A percentile compares a stretch with the other conserved stretches of the same genome.
Conservation (phyloP, 768 basidiomycete genomes). For the Chalciporus chontae region DNA sequence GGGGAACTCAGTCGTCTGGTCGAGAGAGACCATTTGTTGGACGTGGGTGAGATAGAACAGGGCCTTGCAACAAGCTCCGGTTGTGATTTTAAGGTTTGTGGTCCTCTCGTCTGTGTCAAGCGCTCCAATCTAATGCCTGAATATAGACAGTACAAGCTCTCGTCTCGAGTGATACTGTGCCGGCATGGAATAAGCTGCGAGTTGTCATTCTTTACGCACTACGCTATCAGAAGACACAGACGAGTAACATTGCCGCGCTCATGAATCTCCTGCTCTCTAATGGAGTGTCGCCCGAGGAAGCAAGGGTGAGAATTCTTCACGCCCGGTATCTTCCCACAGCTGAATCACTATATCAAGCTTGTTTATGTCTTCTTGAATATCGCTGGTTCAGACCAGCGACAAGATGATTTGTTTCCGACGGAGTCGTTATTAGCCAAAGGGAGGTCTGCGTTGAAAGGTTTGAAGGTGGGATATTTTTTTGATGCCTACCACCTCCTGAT, state of each 20-base stretch:
- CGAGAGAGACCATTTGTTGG: slow-evolving; percentile 78
- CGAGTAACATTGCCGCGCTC: slow-evolving; percentile 74
- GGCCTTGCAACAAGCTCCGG: slow-evolving; percentile 91
- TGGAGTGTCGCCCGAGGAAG: slow-evolving; percentile 74
- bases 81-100: slow-evolving; percentile 76
- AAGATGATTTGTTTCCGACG: slow-evolving; percentile 95
- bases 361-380: slow-evolving; percentile 92
- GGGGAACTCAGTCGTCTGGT: slow-evolving; percentile 94
- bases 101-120: not conserved
- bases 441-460: slow-evolving; percentile 89
- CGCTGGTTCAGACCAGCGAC: slow-evolving; percentile 92
- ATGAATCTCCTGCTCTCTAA: slow-evolving; percentile 74
- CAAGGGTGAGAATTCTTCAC: slow-evolving; percentile 42
- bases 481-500: slow-evolving; percentile 2
- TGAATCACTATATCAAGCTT: slow-evolving; percentile 47
- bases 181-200: slow-evolving; percentile 81
- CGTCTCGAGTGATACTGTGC: slow-evolving; percentile 61
- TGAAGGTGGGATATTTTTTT: slow-evolving; percentile 60
- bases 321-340: not conserved
- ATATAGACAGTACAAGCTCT: slow-evolving; percentile 77
- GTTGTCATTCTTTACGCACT: slow-evolving; percentile 90
- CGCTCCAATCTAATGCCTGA: not conserved
- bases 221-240: slow-evolving; percentile 88
- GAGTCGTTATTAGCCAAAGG: slow-evolving; percentile 94
- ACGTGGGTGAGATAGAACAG: slow-evolving; percentile 93